Percentiles rank a stretch among this genome's conserved stretches.
These are phyloP conservation scores for Talaromyces sp. DNA, from an alignment of 2,329 filamentous ascomycete genomes.

Conservation along the genomic window DNA sequence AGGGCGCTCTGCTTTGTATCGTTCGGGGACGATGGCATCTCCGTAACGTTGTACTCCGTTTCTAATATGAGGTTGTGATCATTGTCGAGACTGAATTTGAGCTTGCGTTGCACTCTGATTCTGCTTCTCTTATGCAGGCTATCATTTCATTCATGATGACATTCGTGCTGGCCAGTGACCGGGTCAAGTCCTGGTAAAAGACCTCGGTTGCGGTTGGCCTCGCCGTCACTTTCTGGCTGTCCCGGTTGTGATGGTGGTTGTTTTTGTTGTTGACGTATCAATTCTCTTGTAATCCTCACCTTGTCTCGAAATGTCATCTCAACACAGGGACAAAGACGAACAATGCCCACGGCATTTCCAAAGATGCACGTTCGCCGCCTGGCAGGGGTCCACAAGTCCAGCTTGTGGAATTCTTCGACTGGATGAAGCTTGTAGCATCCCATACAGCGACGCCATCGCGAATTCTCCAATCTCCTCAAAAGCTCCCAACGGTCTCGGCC, in stretches of 20 bases:
- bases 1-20: no score
- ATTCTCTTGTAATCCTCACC: neutral
- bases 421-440: conserved; percentile 10
- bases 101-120: neutral
- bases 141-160: neutral
- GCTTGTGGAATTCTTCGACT: neutral
- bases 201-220: neutral
- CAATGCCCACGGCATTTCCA: neutral
- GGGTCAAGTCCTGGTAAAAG: neutral
- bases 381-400: neutral
- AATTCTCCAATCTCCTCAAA: neutral
- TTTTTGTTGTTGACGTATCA: neutral
- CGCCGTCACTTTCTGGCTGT: neutral
- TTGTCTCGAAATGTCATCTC: conserved; percentile 13
- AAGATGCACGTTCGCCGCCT: neutral
- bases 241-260: no score
- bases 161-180: conserved; percentile 2
- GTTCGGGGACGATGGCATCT: no score
- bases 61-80: conserved; percentile 1
- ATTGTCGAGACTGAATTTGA: neutral
- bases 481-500: neutral
- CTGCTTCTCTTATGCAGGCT: fast-evolving
- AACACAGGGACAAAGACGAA: conserved; percentile 2
- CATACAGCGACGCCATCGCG: conserved; percentile 4
- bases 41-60: neutral